Conservation (phyloP, 352 stramenopile species). For the Elongisporangium senticosum region DNA sequence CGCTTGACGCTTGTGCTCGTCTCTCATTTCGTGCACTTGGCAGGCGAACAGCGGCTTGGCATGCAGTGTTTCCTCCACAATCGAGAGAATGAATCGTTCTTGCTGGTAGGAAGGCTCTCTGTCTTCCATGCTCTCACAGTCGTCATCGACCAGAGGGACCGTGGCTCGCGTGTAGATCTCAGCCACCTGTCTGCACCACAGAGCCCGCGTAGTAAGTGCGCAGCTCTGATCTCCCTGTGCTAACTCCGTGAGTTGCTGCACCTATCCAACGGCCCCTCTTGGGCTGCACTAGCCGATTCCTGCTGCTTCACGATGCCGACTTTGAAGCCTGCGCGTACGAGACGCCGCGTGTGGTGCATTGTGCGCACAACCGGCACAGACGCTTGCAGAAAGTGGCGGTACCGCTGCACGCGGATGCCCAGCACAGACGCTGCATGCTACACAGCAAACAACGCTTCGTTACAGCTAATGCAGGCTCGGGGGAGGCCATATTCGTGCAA, state of each 20-base stretch:
- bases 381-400: slow-evolving; percentile 35
- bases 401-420: slow-evolving; percentile 26
- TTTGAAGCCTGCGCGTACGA: slow-evolving; percentile 42
- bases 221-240: not conserved
- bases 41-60: slow-evolving; percentile 27
- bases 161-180: slow-evolving; percentile 45
- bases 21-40: slow-evolving; percentile 20
- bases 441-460: too few species aligned
- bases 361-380: slow-evolving; percentile 44
- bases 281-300: slow-evolving; percentile 26
- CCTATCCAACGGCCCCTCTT: slow-evolving; percentile 27
- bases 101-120: not conserved
- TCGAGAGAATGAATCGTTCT: slow-evolving; percentile 26
- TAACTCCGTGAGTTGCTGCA: slow-evolving; percentile 29
- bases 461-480: not conserved
- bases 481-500: not conserved
- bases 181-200: slow-evolving; percentile 21
- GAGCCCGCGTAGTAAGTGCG: not conserved
- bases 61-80: slow-evolving; percentile 34
- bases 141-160: slow-evolving; percentile 20
- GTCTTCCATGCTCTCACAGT: slow-evolving; percentile 1
- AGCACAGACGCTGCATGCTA: slow-evolving; percentile 30
- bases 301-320: slow-evolving; percentile 70
- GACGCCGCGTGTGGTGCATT: slow-evolving; percentile 26
- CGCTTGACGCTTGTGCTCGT: slow-evolving; percentile 9